These are phyloP conservation scores for Turnera subulata DNA, from an alignment of 345 rosid genomes.

Conservation along the genomic window DNA sequence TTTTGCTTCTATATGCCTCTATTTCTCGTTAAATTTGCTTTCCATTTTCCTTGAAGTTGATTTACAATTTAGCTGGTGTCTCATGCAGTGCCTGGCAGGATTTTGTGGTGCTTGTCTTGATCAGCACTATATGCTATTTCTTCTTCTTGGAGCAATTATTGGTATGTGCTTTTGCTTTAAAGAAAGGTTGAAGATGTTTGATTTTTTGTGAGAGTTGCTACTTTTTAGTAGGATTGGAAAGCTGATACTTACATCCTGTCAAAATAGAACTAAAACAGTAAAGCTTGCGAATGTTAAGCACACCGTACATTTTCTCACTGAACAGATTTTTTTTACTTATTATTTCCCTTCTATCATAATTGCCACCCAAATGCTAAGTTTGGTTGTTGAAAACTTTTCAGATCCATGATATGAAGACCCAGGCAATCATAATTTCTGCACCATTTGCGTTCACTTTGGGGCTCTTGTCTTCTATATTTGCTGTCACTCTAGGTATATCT, in stretches of 20 bases:
- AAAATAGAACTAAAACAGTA: too few relatives aligned
- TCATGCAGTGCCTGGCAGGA: slow-evolving; percentile 88
- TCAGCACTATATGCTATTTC: slow-evolving; percentile 89
- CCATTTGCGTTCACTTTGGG: slow-evolving; percentile 81
- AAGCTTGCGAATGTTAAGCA: too few relatives aligned
- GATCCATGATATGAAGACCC: slow-evolving; percentile 61
- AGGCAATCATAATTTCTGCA: slow-evolving; percentile 67
- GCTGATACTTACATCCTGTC: too few relatives aligned
- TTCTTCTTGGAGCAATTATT: slow-evolving; percentile 92
- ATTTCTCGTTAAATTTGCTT: slow-evolving; percentile 9
- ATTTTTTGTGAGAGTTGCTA: too few relatives aligned
- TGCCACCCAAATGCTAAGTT: slow-evolving; percentile 8
- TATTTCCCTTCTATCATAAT: not conserved
- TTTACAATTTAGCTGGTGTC: not conserved
- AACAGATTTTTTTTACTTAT: too few relatives aligned
- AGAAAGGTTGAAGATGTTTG: too few relatives aligned
- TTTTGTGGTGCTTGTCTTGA: slow-evolving; percentile 82
- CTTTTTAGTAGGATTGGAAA: too few relatives aligned
- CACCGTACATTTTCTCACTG: too few relatives aligned
- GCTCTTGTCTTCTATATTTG: slow-evolving; percentile 65
- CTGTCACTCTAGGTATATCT: slow-evolving; percentile 64
- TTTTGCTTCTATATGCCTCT: too few relatives aligned
- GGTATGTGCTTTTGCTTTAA: slow-evolving; percentile 46
- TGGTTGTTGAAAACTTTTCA: slow-evolving; percentile 26
- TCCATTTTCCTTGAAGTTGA: slow-evolving; percentile 1